phyloP scores from a whole-genome alignment of 495 filamentous ascomycete genomes.

The Usnea hakonensis region DNA sequence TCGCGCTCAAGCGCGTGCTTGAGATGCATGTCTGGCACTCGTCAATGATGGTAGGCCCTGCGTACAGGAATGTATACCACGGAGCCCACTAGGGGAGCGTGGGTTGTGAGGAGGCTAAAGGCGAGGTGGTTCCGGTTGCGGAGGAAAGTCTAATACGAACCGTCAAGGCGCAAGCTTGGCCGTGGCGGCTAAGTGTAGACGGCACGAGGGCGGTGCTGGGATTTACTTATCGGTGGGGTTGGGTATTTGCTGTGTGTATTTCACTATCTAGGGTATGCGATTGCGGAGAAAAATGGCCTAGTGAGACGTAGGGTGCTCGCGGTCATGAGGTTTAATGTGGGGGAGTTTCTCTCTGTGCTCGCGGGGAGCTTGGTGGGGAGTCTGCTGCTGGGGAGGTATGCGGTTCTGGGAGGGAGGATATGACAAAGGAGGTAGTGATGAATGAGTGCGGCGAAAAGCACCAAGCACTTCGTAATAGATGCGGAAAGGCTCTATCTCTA shows the following conservation, averaged over 20 bases:
- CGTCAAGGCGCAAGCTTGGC: slow-evolving; percentile 39
- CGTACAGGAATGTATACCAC: too few species aligned
- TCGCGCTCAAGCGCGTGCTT: slow-evolving; percentile 54
- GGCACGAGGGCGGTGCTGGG: slow-evolving; percentile 60
- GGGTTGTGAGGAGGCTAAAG: too few species aligned
- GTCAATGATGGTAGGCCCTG: too few species aligned
- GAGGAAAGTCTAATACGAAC: slow-evolving; percentile 64
- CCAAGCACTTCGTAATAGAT: too few species aligned
- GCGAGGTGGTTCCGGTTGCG: slow-evolving; percentile 47
- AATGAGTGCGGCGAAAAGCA: too few species aligned
- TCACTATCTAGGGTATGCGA: not conserved
- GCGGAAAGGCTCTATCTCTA: too few species aligned
- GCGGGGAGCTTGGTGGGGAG: slow-evolving; percentile 77
- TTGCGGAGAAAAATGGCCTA: not conserved
- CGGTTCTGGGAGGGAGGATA: too few species aligned
- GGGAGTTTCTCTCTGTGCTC: slow-evolving; percentile 81
- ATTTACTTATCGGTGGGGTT: slow-evolving; percentile 60
- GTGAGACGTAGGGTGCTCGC: slow-evolving; percentile 68
- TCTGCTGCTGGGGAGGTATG: slow-evolving; percentile 61
- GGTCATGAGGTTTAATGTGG: slow-evolving; percentile 91
- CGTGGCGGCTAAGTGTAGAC: slow-evolving; percentile 74
- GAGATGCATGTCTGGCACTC: slow-evolving; percentile 31
- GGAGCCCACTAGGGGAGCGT: too few species aligned
- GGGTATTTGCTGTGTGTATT: slow-evolving; percentile 80
- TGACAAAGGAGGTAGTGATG: too few species aligned